phyloP scores from a whole-genome alignment of 768 basidiomycete species.

The Hygrocybe punicea region DNA sequence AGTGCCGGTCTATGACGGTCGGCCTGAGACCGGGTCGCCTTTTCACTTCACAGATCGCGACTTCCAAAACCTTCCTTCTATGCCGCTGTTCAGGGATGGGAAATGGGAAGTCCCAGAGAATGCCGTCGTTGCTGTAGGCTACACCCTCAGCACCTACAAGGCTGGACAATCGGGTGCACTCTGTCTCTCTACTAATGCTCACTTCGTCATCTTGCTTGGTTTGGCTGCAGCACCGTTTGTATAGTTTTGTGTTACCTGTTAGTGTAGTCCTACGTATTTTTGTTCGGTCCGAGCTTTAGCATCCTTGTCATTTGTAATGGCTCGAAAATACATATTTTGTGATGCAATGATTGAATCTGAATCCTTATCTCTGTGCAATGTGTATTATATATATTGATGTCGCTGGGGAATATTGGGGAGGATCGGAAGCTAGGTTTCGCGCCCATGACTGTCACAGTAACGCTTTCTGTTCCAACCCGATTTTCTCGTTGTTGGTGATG shows the following conservation, averaged over 20 bases:
- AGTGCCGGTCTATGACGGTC: conserved; percentile 11
- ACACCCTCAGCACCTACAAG: conserved; percentile 3
- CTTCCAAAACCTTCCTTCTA: background rate
- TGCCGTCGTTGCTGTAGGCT: conserved; percentile 3
- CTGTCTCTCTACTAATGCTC: conserved; percentile 7
- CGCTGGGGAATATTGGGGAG: too few species aligned
- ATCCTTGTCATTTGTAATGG: too few species aligned
- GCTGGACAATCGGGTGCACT: background rate
- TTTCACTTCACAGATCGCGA: conserved; percentile 7
- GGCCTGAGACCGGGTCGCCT: background rate
- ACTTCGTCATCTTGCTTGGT: conserved; percentile 12
- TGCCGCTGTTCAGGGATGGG: conserved; percentile 3
- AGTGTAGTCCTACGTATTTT: too few species aligned
- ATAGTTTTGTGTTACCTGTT: background rate
- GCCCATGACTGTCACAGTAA: too few species aligned
- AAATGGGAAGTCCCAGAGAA: conserved; percentile 2
- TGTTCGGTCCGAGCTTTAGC: too few species aligned
- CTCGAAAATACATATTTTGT: too few species aligned
- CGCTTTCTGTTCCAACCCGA: too few species aligned
- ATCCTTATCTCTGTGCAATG: too few species aligned
- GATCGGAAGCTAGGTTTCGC: too few species aligned
- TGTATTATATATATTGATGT: too few species aligned
- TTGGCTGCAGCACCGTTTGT: background rate
- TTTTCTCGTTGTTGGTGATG: too few species aligned
- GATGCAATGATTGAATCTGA: too few species aligned